phyloP scores from a whole-genome alignment of 306 rosid genomes.

The Comarum palustre region DNA sequence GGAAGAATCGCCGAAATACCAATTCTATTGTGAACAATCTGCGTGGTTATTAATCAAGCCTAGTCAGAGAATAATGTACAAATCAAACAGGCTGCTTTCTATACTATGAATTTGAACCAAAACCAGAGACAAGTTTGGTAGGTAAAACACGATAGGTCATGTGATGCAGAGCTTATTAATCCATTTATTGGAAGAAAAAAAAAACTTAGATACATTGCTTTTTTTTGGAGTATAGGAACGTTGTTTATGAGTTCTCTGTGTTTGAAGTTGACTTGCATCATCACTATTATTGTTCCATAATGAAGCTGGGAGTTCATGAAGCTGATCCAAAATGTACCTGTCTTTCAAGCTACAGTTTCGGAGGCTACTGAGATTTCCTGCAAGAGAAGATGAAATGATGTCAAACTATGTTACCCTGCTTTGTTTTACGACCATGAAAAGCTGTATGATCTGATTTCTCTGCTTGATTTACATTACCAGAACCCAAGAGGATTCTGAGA shows the following conservation, averaged over 20 bases:
- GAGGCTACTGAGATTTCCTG: slow-evolving; percentile 68
- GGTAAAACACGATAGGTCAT: not conserved
- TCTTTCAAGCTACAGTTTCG: slow-evolving; percentile 45
- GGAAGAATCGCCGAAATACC: not conserved
- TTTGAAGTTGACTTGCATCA: not conserved
- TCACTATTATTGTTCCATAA: not conserved
- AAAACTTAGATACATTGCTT: not conserved
- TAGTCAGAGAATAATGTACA: not conserved
- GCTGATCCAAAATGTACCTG: slow-evolving; percentile 13
- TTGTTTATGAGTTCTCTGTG: slow-evolving; percentile 2
- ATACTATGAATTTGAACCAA: slow-evolving; percentile 11
- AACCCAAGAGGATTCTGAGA: not conserved
- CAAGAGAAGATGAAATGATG: slow-evolving; percentile 18
- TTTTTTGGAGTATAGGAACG: not conserved
- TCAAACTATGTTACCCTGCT: slow-evolving; percentile 4
- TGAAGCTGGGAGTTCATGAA: not conserved
- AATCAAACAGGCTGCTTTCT: no score
- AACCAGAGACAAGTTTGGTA: not conserved
- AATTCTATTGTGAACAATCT: not conserved
- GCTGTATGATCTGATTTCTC: not conserved
- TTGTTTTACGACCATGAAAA: not conserved
- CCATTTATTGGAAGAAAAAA: not conserved
- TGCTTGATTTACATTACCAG: not conserved
- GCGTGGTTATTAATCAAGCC: not conserved
- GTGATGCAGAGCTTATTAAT: slow-evolving; percentile 12